Evolutionary conservation across 2,329 filamentous ascomycete species (phyloP), one percentile per base, ranked within the genome.

Genomic region (Davidsoniella australis): DNA sequence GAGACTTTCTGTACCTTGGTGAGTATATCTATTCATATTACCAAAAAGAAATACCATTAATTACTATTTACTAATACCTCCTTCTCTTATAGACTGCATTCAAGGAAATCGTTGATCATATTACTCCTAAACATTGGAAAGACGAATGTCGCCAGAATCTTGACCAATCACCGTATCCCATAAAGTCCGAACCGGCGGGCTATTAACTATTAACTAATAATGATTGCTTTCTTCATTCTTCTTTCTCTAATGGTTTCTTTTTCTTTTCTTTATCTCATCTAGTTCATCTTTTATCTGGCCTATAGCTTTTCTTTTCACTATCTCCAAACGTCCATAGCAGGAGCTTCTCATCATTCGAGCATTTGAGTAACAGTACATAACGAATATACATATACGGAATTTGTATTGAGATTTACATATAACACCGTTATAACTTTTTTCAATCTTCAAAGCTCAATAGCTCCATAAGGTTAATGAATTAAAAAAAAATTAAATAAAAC

Each of bases 91-190:
- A 85, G 79, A 77, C 82, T 50, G 86, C 89, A 0, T 98, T 98
- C 71, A 96, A 96, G 64, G 69, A 76, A 47, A 85, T 95, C 49
- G 86, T 91, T 2, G 89, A 96, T 65, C 86, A 85, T 58, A 93
- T 84, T 60, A 91, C 85, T 1, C 91, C 91, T 0, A 68, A 68
- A 52, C 74, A 87, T 61, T 96, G 88, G 89, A 73, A 66, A 55
- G 59, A 66, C 18, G 64, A 75, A 53, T 78, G 74, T 56, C 65
- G 64, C n/a, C 55, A 60, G 42, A 70, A 72, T 53, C 55, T 66
- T 16, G 61, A 63, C 20, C 62, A 58, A 7, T 64, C 72, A 0
- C 62, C 64, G 2, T 67, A 74, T 51, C 71, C 73, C 1, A 50
- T 55, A 16, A 67, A 68, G 54, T 66, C 68, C 0, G 71, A 77